Evolutionary conservation across 2,329 filamentous ascomycete species (phyloP).

Genomic region (Chrysoporthe deuterocubensis): DNA sequence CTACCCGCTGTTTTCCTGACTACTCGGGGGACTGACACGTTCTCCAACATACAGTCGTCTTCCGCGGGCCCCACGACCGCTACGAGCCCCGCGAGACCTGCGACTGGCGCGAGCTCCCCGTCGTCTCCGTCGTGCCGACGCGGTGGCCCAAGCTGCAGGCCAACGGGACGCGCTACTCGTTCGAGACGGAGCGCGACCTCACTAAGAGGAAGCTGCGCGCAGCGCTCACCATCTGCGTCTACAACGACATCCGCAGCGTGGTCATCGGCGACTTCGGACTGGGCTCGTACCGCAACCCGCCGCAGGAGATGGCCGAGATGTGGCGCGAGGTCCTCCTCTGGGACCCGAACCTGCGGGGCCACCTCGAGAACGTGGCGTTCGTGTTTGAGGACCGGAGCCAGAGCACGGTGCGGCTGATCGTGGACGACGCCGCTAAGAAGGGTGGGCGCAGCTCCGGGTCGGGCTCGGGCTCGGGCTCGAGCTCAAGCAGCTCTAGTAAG

Average conservation of each 20-base stretch:
- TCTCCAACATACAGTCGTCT: constrained; percentile 57
- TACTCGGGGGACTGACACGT: neutral
- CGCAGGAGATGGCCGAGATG: constrained; percentile 65
- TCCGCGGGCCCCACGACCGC: constrained; percentile 69
- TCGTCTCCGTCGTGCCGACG: constrained; percentile 75
- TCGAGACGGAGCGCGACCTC: constrained; percentile 70
- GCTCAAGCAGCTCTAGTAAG: constrained; percentile 33
- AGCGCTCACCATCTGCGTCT: constrained; percentile 70
- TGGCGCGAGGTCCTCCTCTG: constrained; percentile 69
- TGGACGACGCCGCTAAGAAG: constrained; percentile 61
- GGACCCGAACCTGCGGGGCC: constrained; percentile 64
- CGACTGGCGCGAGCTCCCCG: constrained; percentile 63
- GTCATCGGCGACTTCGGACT: constrained; percentile 69
- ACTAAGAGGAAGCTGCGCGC: constrained; percentile 75
- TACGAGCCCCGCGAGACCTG: constrained; percentile 61
- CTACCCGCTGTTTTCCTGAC: neutral
- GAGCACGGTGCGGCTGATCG: constrained; percentile 57
- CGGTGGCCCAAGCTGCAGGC: constrained; percentile 75
- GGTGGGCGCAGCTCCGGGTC: constrained; percentile 39
- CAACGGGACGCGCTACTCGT: constrained; percentile 70
- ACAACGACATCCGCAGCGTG: constrained; percentile 59
- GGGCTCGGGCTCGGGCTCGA: constrained; percentile 6
- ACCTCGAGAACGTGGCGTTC: constrained; percentile 66
- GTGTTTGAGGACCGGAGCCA: constrained; percentile 63
- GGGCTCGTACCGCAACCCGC: constrained; percentile 66